Conservation (phyloP, 23 red algal genomes). For the Agarophyton chilense region DNA sequence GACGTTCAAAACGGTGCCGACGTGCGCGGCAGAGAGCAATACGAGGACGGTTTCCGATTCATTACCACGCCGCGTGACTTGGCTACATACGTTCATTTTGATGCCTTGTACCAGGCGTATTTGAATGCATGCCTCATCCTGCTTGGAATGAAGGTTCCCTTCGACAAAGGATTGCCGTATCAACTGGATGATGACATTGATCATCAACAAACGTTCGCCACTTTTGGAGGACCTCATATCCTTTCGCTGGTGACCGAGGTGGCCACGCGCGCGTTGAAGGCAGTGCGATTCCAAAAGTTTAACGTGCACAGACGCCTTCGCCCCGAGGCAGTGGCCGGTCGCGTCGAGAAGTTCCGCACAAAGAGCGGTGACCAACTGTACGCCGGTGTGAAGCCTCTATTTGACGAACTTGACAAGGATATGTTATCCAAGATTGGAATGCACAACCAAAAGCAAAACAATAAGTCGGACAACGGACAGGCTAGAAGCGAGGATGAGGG, state of each 20-base stretch:
- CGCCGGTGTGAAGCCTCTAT: not conserved
- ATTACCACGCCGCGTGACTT: conserved; percentile 65
- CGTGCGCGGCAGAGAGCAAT: not conserved
- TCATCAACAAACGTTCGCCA: conserved; percentile 55
- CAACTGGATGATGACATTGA: conserved; percentile 24
- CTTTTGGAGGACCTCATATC: conserved; percentile 66
- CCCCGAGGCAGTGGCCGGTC: conserved; percentile 58
- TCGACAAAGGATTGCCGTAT: conserved; percentile 68
- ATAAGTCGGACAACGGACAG: not conserved
- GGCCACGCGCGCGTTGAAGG: conserved; percentile 75
- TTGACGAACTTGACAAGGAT: not conserved
- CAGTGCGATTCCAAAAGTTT: conserved; percentile 76
- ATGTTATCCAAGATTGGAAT: not conserved
- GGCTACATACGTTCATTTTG: conserved; percentile 70
- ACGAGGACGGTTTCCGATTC: conserved; percentile 34
- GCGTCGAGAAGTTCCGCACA: conserved; percentile 20
- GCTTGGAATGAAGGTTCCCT: conserved; percentile 36
- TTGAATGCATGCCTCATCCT: conserved; percentile 72
- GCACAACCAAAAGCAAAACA: conserved; percentile 33
- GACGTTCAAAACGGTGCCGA: conserved; percentile 81
- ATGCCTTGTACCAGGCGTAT: conserved; percentile 77
- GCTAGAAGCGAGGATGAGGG: not conserved
- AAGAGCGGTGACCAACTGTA: not conserved
- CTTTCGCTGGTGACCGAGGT: conserved; percentile 73
- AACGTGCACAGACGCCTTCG: conserved; percentile 66